Conservation (phyloP, 2,329 filamentous ascomycete genomes). For the Dactylella cylindrospora region DNA sequence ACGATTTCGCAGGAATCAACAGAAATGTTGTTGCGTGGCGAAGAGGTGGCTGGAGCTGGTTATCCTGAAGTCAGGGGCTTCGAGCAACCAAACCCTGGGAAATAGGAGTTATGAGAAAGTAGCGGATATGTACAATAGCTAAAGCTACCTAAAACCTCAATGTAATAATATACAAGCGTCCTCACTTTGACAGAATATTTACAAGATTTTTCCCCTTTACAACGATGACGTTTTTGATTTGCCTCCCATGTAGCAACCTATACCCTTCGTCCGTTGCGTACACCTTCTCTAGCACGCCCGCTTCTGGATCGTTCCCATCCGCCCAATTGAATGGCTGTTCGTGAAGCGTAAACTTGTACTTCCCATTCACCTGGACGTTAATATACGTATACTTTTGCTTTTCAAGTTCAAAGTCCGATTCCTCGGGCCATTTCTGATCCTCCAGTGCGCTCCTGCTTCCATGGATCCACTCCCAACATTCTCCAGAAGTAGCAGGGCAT, state of each 20-base stretch:
- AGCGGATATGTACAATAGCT: no score
- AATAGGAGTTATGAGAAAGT: no score
- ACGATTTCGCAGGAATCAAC: constrained; percentile 46
- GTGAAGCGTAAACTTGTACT: constrained; percentile 67
- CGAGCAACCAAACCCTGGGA: no score
- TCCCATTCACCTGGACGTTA: constrained; percentile 80
- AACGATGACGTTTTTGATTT: constrained; percentile 66
- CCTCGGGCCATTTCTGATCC: constrained; percentile 60
- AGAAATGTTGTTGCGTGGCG: constrained; percentile 48
- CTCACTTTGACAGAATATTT: constrained; percentile 66
- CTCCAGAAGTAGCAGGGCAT: constrained; percentile 75
- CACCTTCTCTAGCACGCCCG: constrained; percentile 66
- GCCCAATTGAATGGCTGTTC: constrained; percentile 57
- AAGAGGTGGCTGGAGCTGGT: constrained; percentile 37
- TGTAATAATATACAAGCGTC: constrained; percentile 47
- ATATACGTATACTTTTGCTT: constrained; percentile 55
- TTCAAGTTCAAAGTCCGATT: constrained; percentile 58
- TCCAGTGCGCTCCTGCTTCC: constrained; percentile 54
- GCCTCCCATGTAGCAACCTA: constrained; percentile 58
- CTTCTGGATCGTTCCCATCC: constrained; percentile 55
- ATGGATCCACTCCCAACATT: constrained; percentile 70
- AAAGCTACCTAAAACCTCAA: no score
- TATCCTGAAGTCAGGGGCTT: no score
- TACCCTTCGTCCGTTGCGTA: constrained; percentile 64
- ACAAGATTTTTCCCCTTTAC: constrained; percentile 68